Conservation (phyloP, 371 early-diverging fungal genomes). For the Apophysomyces trapeziformis region DNA sequence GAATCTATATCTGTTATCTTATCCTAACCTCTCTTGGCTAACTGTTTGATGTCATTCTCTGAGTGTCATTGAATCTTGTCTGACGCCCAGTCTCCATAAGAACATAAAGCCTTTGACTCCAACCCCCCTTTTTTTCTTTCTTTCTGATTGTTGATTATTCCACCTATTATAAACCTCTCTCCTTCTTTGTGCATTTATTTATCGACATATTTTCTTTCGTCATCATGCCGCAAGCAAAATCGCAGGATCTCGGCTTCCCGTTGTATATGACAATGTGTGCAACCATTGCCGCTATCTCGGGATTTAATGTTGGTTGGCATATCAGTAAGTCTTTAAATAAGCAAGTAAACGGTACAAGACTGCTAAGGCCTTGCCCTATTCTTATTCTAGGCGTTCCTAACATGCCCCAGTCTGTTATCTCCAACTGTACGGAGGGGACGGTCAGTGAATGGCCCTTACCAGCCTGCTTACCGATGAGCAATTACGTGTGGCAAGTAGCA, state of each 20-base stretch:
- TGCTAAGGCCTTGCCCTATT: background rate
- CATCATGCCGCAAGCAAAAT: conserved; percentile 6
- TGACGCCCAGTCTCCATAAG: too few relatives aligned
- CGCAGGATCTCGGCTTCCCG: conserved; percentile 44
- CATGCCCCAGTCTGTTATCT: conserved; percentile 48
- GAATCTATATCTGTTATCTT: background rate
- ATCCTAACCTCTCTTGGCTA: background rate
- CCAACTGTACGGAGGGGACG: conserved; percentile 35
- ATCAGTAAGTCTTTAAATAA: conserved; percentile 34
- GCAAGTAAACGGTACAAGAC: background rate
- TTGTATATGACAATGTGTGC: conserved; percentile 44
- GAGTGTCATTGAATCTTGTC: too few relatives aligned
- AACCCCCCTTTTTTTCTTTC: background rate
- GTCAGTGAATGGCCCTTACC: conserved; percentile 29
- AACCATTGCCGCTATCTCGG: conserved; percentile 42
- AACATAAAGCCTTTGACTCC: background rate
- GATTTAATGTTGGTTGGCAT: conserved; percentile 53
- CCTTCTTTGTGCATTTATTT: too few relatives aligned
- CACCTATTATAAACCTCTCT: too few relatives aligned
- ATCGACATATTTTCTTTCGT: background rate
- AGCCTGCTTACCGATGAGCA: conserved; percentile 49
- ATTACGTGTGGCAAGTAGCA: conserved; percentile 33
- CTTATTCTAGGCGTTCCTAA: conserved; percentile 46
- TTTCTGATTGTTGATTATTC: too few relatives aligned
- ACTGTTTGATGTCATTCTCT: background rate